Conservation (phyloP, 495 filamentous ascomycete genomes). For the Cenococcum geophilum region DNA sequence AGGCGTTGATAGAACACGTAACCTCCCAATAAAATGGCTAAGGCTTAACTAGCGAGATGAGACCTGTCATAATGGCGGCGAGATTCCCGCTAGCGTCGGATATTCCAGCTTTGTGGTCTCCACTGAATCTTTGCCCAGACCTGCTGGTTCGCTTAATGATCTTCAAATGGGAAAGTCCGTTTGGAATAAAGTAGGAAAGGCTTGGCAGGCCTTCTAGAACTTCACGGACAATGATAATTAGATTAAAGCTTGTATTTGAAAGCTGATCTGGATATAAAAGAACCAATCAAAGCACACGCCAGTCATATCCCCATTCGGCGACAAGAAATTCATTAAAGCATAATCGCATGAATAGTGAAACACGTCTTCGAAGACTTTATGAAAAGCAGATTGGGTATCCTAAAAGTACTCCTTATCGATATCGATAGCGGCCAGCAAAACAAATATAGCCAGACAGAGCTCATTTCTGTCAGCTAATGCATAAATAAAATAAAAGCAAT, state of each 20-base stretch:
- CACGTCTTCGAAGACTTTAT: too few species aligned
- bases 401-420: constrained; percentile 19
- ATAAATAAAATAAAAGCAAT: constrained; percentile 16
- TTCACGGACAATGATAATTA: too few species aligned
- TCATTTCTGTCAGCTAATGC: constrained; percentile 9
- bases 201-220: too few species aligned
- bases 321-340: too few species aligned
- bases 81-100: constrained; percentile 38
- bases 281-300: too few species aligned
- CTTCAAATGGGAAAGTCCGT: too few species aligned
- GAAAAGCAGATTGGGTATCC: neutral
- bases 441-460: constrained; percentile 23
- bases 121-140: neutral
- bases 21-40: constrained; percentile 35
- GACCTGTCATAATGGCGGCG: constrained; percentile 33
- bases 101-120: constrained; percentile 30
- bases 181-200: too few species aligned
- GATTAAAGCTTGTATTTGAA: too few species aligned
- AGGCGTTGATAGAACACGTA: constrained; percentile 33
- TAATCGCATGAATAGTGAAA: too few species aligned
- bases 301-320: too few species aligned
- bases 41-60: constrained; percentile 35
- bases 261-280: too few species aligned
- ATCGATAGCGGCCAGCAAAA: constrained; percentile 20
- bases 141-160: too few species aligned